Base-by-base conservation (phyloP, 495 filamentous ascomycete genomes). In the Neurospora sp. region DNA sequence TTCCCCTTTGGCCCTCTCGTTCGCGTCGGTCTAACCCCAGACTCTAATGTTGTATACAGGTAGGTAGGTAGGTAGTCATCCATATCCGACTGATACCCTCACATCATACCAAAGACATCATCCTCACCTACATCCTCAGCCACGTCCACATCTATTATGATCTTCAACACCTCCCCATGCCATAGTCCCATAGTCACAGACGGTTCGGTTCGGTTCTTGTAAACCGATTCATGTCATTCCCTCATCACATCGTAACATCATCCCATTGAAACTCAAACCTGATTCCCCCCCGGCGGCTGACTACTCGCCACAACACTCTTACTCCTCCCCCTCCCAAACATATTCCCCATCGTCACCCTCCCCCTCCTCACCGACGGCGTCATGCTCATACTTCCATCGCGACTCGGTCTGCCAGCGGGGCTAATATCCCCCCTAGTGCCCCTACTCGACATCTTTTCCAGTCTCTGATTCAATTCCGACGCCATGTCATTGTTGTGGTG, bases 371-470 rank as follows among this genome's bases (percentile, higher is more conserved):
- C 54, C 14, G 54, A 66, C 12, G 27, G 14, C 10, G 48, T 59
- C 20, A 37, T 66, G 54, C 54, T 20, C 70, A 41, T 16, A 3
- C 70, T 66, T 31, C 54, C 70, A 27, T 44, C 42, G 2, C 39
- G 5, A 35, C 54, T 66, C 3, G 27, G 54, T 9, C 54, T 35
- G 6, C 23, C 23, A 27, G 12, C 23, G 14, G 23, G 27, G 27
- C 54, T 66, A 7, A 66, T 14, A 18, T 46, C 42, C 8, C 42
- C n/a, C 42, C 9, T 46, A 11, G 42, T 46, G n/a, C 14, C 78
- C 48, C 59, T 74, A 39, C 76, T 77, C 20, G 9, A 40, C 8
- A 72, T 62, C 62, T 72, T 77, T n/a, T 77, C 73, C 66, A 73
- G 38, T 5, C 42, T 69, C 71, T 72, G 76, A 35, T 76, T 72